Evolutionary conservation across 2,329 filamentous ascomycete species (phyloP).

Genomic region (Diaporthe citri): DNA sequence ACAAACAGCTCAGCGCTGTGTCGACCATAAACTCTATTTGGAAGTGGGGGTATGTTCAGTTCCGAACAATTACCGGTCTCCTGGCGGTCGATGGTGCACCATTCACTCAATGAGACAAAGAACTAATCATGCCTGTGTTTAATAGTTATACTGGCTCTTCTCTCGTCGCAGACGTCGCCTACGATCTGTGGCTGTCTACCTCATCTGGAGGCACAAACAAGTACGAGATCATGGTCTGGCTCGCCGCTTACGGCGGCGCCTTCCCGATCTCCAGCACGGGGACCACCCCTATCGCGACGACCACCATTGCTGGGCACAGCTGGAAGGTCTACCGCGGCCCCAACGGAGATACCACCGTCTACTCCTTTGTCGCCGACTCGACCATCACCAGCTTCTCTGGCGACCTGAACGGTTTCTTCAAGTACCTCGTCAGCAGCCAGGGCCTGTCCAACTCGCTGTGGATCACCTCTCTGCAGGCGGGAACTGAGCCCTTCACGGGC

Average conservation of each 20-base stretch:
- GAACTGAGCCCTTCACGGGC: slow-evolving; percentile 69
- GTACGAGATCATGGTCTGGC: slow-evolving; percentile 77
- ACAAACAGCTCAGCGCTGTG: slow-evolving; percentile 52
- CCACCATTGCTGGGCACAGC: slow-evolving; percentile 62
- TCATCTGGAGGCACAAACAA: slow-evolving; percentile 57
- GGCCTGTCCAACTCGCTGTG: slow-evolving; percentile 63
- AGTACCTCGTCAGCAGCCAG: slow-evolving; percentile 64
- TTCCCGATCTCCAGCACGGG: slow-evolving; percentile 68
- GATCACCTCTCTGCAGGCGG: slow-evolving; percentile 64
- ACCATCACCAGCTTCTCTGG: slow-evolving; percentile 65
- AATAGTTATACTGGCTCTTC: slow-evolving; percentile 50
- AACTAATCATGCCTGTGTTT: neutral
- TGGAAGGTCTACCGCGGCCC: slow-evolving; percentile 71
- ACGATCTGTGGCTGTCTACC: slow-evolving; percentile 70
- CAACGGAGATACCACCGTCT: slow-evolving; percentile 71
- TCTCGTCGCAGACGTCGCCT: slow-evolving; percentile 67
- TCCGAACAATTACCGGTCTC: neutral
- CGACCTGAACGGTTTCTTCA: slow-evolving; percentile 69
- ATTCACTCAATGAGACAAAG: neutral
- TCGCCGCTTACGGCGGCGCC: slow-evolving; percentile 68
- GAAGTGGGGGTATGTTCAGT: slow-evolving; percentile 51
- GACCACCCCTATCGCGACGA: slow-evolving; percentile 61
- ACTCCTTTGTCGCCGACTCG: slow-evolving; percentile 60
- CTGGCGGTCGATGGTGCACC: too few species aligned
- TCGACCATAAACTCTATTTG: slow-evolving; percentile 52